Percentiles rank a stretch among this genome's conserved stretches.
Evolutionary conservation across 2,329 filamentous ascomycete genomes (phyloP).

Genomic region (Fusarium lyarnte): DNA sequence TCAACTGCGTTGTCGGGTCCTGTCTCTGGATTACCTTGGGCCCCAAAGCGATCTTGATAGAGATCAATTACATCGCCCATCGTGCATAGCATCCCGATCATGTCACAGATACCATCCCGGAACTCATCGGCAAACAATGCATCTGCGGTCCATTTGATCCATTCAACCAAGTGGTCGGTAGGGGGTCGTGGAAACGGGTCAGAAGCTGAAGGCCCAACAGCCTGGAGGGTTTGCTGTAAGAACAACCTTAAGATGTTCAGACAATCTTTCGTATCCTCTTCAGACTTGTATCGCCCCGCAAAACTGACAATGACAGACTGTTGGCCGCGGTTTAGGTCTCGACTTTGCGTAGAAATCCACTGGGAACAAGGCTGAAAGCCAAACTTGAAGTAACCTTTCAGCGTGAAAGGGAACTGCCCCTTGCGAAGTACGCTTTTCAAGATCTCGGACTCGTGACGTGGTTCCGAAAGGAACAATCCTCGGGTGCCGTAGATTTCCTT

Average conservation of each 20-base stretch:
- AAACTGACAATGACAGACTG: background rate
- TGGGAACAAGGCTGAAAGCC: background rate
- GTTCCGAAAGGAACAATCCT: background rate
- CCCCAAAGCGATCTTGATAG: conserved; percentile 1
- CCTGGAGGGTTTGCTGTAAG: background rate
- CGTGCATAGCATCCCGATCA: background rate
- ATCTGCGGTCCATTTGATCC: background rate
- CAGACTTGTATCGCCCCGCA: background rate
- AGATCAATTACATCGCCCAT: conserved; percentile 15
- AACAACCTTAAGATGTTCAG: background rate
- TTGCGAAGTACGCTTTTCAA: background rate
- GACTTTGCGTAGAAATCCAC: background rate
- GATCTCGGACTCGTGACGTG: background rate
- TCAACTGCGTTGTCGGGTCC: conserved; percentile 8
- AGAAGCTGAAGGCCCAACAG: background rate
- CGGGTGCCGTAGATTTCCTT: background rate
- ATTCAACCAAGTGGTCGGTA: background rate
- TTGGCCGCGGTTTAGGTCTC: background rate
- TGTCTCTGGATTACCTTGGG: background rate
- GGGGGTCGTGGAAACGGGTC: background rate
- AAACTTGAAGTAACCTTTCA: background rate
- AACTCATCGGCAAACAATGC: background rate
- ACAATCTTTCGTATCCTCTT: background rate
- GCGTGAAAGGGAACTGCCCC: background rate
- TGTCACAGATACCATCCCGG: background rate